phyloP scores from a whole-genome alignment of 2,329 filamentous ascomycete species.

The Calonectria leucothoes region DNA sequence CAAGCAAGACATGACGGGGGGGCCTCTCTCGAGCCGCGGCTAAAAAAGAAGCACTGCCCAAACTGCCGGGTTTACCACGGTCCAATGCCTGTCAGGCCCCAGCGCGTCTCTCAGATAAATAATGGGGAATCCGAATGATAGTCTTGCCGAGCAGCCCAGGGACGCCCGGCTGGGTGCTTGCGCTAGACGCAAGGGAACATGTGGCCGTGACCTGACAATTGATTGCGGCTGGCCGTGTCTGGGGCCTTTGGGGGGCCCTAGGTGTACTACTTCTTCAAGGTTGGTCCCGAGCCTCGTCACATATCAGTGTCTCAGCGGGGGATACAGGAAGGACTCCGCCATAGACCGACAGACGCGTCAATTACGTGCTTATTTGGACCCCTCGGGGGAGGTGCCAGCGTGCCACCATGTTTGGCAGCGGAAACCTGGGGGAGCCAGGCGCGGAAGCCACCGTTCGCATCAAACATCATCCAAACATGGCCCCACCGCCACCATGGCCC shows the following conservation, averaged over 20 bases:
- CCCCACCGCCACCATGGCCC: not conserved
- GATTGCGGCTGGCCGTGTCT: not conserved
- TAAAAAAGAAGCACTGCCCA: not conserved
- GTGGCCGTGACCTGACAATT: not conserved
- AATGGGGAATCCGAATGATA: not conserved
- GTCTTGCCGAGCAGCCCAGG: not conserved
- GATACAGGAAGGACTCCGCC: not conserved
- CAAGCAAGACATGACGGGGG: not conserved
- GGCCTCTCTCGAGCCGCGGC: not conserved
- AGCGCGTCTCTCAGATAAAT: not conserved
- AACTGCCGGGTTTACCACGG: not conserved
- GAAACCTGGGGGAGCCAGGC: not conserved
- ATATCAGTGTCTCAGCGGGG: not conserved
- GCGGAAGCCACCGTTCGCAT: not conserved
- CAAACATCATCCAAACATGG: not conserved
- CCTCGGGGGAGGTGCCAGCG: not conserved
- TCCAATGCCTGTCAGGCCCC: not conserved
- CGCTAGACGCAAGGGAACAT: not conserved
- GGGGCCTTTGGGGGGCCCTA: too few species aligned
- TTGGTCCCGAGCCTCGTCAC: slow-evolving; percentile 4
- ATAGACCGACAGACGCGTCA: not conserved
- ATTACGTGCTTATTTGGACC: not conserved
- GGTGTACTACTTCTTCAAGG: not conserved
- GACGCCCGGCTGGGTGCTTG: not conserved
- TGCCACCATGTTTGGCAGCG: not conserved